Base-by-base conservation (phyloP, 371 early-diverging fungal species). In the Saksenaea vasiformis region DNA sequence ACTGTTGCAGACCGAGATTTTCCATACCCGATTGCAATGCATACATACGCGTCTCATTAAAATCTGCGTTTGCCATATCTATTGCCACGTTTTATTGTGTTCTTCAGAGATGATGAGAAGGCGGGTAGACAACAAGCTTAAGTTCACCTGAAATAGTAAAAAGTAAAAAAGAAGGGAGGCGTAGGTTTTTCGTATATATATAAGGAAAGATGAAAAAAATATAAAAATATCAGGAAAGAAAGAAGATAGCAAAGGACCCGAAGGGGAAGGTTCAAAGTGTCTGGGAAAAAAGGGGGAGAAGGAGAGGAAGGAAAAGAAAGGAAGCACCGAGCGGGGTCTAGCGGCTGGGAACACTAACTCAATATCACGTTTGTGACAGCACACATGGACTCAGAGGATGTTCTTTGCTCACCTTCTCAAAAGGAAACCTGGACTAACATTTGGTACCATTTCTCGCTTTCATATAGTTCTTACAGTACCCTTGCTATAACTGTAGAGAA, bases 261-360 rank as follows among this genome's bases (percentile, higher is more conserved):
- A 47, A 47, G 24, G 51, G 51, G 51, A 22, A 47, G 51, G 51
- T 47, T 47, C 51, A 22, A 47, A n/a, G 31, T 47, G 51, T 47
- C 22, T 47, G 51, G 22, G 51, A 22, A 22, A 17, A 47, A 47
- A 22, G 24, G 24, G 51, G 24, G 3, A 47, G 51, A 47, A 22
- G 51, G 51, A 47, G 51, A 19, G 51, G 51, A 22, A 47, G 24
- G 22, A 47, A 47, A 22, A 22, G 51, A 47, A 22, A 19, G 51
- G n/a, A 10, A 22, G 22, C 24, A 31, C 51, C 19, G 51, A 22
- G 51, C 51, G 51, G 51, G 51, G 51, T 47, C 51, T 47, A 22
- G 51, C 22, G 3, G 11, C 11, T 47, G 51, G 51, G 51, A 47
- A 47, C 51, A 47, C 51, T 19, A 47, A 41, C 14, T 41, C 19